Base-by-base conservation (phyloP, 441 rosid species). In the Bruguiera hainesii region DNA sequence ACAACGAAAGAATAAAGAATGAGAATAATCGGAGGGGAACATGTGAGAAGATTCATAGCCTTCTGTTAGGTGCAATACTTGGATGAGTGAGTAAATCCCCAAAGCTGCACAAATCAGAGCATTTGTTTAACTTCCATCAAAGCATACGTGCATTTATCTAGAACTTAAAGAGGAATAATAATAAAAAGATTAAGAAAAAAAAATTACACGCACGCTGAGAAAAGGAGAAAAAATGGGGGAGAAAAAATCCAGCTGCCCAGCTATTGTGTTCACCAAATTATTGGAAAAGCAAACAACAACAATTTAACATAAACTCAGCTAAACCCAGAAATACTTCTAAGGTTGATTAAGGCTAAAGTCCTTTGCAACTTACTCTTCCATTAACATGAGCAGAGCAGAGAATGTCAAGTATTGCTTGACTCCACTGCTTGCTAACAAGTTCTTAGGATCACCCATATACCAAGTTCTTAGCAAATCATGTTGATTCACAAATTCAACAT, bases 81-180 rank as follows among this genome's bases (percentile, higher is more conserved):
- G 64, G 91, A 85, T 23, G 78, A 66, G 64, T 89, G 91, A 0
- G 83, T 72, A 66, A 89, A 89, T 6, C 93, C 96, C 91, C 96
- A 89, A 2, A 89, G 86, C 96, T 89, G 93, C 84, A 81, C 11
- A 20, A 6, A 55, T 48, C 60, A 65, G 29, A 48, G 53, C 16
- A 8, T 61, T 23, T 59, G 25, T 2, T 52, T 15, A 61, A 42
- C 37, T 31, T 16, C 3, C 2, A 5, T 13, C 23, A 16, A 62
- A 48, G 28, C 13, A 53, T 6, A 5, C 13, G 1, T 13, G 21
- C 30, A 35, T 61, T 31, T 35, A 20, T 23, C 15, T 21, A 61
- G 4, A 7, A 3, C 3, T 8, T 16, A 13, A 13, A 13, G 18
- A 13, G 48, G 42, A 35, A 35, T 39, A 31, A 31, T 31, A 31